These are phyloP conservation scores for Soucietia sequanensis DNA, from an alignment of 805 yeast genomes.

Conservation along the genomic window DNA sequence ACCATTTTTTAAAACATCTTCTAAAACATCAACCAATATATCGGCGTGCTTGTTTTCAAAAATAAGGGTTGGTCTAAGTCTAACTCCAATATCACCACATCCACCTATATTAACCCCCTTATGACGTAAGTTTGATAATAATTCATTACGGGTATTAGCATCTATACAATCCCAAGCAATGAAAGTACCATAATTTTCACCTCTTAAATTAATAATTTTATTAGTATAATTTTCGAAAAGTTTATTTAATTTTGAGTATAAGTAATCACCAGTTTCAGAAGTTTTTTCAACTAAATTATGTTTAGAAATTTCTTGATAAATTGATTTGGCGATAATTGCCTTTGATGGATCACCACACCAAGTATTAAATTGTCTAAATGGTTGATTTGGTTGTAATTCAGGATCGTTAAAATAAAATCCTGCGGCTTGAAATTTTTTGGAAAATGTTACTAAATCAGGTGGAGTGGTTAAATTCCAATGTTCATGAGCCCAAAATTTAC, in stretches of 20 bases:
- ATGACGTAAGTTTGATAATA: slow-evolving; percentile 45
- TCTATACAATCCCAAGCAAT: slow-evolving; percentile 61
- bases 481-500: slow-evolving; percentile 73
- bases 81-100: slow-evolving; percentile 56
- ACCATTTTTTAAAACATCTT: slow-evolving; percentile 20
- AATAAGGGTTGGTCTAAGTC: slow-evolving; percentile 65
- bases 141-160: slow-evolving; percentile 43
- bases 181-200: slow-evolving; percentile 61
- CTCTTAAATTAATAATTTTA: slow-evolving; percentile 52
- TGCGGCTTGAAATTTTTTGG: slow-evolving; percentile 72
- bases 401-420: slow-evolving; percentile 67
- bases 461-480: slow-evolving; percentile 61
- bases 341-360: slow-evolving; percentile 79
- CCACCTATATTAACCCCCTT: slow-evolving; percentile 69
- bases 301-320: slow-evolving; percentile 52
- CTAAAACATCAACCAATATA: slow-evolving; percentile 46
- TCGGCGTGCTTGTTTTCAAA: slow-evolving; percentile 64
- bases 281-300: slow-evolving; percentile 50
- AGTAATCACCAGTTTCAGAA: slow-evolving; percentile 52
- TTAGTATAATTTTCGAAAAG: slow-evolving; percentile 42
- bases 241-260: slow-evolving; percentile 42
- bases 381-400: slow-evolving; percentile 54
- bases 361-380: slow-evolving; percentile 73
- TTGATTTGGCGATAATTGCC: slow-evolving; percentile 61
- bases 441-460: slow-evolving; percentile 69